Evolutionary conservation across 352 stramenopile genomes (phyloP), one percentile per base, ranked within the genome.

Genomic region (Nothophytophthora sp.): DNA sequence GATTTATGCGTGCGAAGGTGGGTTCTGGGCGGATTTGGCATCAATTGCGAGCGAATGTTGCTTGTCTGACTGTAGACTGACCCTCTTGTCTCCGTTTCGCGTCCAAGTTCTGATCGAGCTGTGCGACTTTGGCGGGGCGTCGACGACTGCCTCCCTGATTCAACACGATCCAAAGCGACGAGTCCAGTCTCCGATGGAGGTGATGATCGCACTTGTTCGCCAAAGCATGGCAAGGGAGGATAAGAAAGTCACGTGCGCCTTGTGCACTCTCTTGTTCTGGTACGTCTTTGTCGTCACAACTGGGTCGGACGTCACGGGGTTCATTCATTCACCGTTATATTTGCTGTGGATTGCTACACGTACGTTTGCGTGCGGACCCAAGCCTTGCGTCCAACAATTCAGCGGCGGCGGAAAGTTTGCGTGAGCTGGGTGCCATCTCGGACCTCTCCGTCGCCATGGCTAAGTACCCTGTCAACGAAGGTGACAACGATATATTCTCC

Each of bases 1-100:
- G 43, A 87, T 90, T 49, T 90, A 90, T 58, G 73, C 80, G 25
- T 86, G 80, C 57, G 80, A 90, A 84, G 74, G 74, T 86, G 46
- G 27, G 44, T 16, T n/a, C 24, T 30, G 16, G 18, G 33, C 35
- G 19, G 34, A 39, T 44, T 37, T 35, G 22, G 32, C 37, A 25
- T 29, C 29, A 20, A 5, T 43, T 5, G 29, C 29, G 29, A 13
- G 4, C 16, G 13, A 35, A 15, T 12, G n/a, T n/a, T n/a, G n/a
- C n/a, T 20, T 42, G 16, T 19, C 25, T 44, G 29, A 54, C 49
- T 52, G 24, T 38, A n/a, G 13, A 4, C 4, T 35, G 29, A 10
- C 4, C 29, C 5, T 15, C 11, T 34, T 8, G 30, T 15, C 7
- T 32, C 10, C 35, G 29, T 44, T 23, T 39, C 39, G 18, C 22